Conservation (phyloP, 805 yeast genomes). For the Kodamaea laetipori region DNA sequence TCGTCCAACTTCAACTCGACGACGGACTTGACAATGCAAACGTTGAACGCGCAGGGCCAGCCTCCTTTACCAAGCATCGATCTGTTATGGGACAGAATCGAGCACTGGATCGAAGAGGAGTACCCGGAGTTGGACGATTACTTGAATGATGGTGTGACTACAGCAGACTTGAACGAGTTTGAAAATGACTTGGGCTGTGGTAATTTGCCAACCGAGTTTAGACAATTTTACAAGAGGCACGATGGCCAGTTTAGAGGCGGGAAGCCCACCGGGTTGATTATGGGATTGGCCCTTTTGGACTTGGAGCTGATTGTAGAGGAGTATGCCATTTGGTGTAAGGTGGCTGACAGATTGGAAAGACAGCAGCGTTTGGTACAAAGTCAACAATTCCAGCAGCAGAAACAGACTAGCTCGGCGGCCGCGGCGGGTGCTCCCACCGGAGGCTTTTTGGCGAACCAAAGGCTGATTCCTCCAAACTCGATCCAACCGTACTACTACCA, state of each 20-base stretch:
- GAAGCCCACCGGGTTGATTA: conserved; percentile 46
- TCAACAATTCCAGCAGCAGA: conserved; percentile 23
- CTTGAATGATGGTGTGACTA: conserved; percentile 45
- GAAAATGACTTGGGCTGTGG: conserved; percentile 47
- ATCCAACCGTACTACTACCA: conserved; percentile 39
- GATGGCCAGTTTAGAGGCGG: conserved; percentile 51
- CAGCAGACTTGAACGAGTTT: conserved; percentile 49
- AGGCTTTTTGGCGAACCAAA: conserved; percentile 35
- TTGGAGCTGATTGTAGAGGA: conserved; percentile 46
- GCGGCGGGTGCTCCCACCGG: conserved; percentile 22
- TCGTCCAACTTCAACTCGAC: conserved; percentile 34
- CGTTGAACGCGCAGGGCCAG: conserved; percentile 46
- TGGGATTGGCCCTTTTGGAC: conserved; percentile 46
- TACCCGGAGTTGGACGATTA: conserved; percentile 48
- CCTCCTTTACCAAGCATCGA: conserved; percentile 50
- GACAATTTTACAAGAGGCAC: conserved; percentile 47
- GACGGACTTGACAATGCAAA: conserved; percentile 45
- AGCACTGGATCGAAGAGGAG: conserved; percentile 45
- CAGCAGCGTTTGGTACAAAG: conserved; percentile 35
- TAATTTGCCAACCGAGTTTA: conserved; percentile 44
- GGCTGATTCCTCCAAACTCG: conserved; percentile 41
- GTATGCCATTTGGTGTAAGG: conserved; percentile 44
- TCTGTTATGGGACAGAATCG: conserved; percentile 46
- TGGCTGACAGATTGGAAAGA: conserved; percentile 41
- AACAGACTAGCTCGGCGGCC: conserved; percentile 12